Percentiles rank a stretch among this genome's conserved stretches.
Conservation (phyloP, 2,329 filamentous ascomycete species). For the Diaporthe ilicicola region DNA sequence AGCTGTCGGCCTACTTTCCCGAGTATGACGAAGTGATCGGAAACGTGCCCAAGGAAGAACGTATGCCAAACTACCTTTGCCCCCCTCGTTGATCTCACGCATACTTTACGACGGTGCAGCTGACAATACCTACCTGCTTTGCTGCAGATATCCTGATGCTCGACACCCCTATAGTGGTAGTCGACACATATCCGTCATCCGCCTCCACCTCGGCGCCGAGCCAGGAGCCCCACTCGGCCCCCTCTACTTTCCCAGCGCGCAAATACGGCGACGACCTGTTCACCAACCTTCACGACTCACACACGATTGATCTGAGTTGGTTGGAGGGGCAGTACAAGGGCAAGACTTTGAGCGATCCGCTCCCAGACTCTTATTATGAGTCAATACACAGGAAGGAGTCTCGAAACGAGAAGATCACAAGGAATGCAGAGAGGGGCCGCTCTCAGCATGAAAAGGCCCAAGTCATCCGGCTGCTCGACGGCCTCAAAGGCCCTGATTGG, state of each 20-base stretch:
- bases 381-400: constrained; percentile 66
- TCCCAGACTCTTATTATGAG: constrained; percentile 64
- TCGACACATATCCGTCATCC: constrained; percentile 60
- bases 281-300: constrained; percentile 63
- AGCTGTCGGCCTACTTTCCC: constrained; percentile 88
- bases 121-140: constrained; percentile 32
- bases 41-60: constrained; percentile 79
- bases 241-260: constrained; percentile 52
- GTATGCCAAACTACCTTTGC: constrained; percentile 58
- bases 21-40: constrained; percentile 96
- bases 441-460: constrained; percentile 74
- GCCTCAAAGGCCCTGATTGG: constrained; percentile 92
- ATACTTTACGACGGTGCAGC: constrained; percentile 2
- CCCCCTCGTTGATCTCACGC: constrained; percentile 1
- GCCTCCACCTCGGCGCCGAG: constrained; percentile 36
- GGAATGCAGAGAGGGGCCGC: constrained; percentile 70
- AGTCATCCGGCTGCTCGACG: constrained; percentile 75
- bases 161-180: constrained; percentile 77
- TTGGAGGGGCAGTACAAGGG: constrained; percentile 56
- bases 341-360: constrained; percentile 58
- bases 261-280: constrained; percentile 66
- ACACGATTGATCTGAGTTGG: constrained; percentile 65
- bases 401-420: constrained; percentile 67
- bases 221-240: constrained; percentile 34
- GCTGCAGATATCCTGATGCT: constrained; percentile 74